Evolutionary conservation across 2,329 filamentous ascomycete genomes (phyloP).

Genomic region (Ascochyta koolunga): DNA sequence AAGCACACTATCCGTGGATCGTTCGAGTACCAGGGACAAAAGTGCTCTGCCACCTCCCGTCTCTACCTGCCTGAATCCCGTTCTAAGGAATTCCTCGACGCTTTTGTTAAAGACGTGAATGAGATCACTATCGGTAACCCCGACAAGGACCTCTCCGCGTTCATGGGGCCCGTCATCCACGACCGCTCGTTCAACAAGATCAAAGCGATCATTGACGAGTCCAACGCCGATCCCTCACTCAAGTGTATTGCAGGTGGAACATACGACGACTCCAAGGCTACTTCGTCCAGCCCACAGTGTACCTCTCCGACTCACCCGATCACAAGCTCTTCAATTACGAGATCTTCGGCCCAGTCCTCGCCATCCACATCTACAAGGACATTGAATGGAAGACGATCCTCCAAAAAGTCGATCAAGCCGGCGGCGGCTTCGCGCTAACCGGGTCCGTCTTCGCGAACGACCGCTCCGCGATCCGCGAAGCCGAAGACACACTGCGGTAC

Average conservation of each 20-base stretch:
- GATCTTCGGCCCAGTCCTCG: conserved; percentile 79
- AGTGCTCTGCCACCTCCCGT: conserved; percentile 83
- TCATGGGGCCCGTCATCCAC: conserved; percentile 86
- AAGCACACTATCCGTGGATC: conserved; percentile 82
- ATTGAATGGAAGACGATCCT: conserved; percentile 60
- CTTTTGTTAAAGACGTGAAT: conserved; percentile 68
- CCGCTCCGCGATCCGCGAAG: conserved; percentile 66
- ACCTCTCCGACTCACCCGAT: conserved; percentile 70
- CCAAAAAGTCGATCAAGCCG: conserved; percentile 61
- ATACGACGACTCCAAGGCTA: conserved; percentile 76
- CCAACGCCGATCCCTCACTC: conserved; percentile 73
- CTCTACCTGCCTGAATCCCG: conserved; percentile 76
- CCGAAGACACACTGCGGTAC: conserved; percentile 73
- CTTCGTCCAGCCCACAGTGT: conserved; percentile 82
- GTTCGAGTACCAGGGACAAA: conserved; percentile 89
- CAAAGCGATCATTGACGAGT: conserved; percentile 73
- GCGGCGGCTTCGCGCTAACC: conserved; percentile 76
- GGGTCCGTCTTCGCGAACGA: conserved; percentile 76
- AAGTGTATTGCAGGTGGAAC: conserved; percentile 74
- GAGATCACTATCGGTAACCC: conserved; percentile 73
- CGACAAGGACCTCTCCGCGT: conserved; percentile 69
- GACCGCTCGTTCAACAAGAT: conserved; percentile 79
- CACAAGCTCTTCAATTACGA: conserved; percentile 77
- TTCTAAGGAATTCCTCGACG: conserved; percentile 71
- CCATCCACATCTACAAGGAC: conserved; percentile 79